A percentile compares a stretch with the other conserved stretches of the same genome.
Evolutionary conservation across 2,329 filamentous ascomycete genomes (phyloP).

Genomic region (Hypoxylon sp.): DNA sequence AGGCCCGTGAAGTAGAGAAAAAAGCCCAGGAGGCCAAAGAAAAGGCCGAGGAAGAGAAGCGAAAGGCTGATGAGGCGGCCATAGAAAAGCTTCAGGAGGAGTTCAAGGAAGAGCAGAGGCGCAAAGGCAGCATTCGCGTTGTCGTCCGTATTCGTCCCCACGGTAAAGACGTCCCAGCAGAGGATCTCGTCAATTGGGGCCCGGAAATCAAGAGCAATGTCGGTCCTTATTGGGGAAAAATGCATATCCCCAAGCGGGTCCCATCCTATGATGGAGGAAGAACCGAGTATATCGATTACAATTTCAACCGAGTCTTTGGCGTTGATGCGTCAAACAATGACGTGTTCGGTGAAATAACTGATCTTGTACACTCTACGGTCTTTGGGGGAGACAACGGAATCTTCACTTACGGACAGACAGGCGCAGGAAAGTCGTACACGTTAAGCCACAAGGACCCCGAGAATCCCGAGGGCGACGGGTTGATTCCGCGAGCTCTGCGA

Average conservation of each 20-base stretch:
- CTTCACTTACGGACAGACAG: constrained; percentile 96
- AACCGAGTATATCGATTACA: constrained; percentile 84
- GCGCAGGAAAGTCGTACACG: constrained; percentile 93
- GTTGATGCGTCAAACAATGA: constrained; percentile 78
- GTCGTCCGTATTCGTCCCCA: constrained; percentile 91
- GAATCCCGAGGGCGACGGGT: constrained; percentile 70
- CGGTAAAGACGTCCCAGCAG: constrained; percentile 63
- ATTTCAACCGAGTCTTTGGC: constrained; percentile 90
- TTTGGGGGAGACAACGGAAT: constrained; percentile 97
- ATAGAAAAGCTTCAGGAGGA: constrained; percentile 78
- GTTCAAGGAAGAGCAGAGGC: constrained; percentile 93
- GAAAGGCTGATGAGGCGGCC: constrained; percentile 87
- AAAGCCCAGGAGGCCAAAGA: background rate
- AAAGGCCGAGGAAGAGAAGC: too few relatives aligned
- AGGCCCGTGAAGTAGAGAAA: too few relatives aligned
- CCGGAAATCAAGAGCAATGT: constrained; percentile 68
- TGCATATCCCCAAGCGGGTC: constrained; percentile 78
- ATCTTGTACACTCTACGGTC: constrained; percentile 89
- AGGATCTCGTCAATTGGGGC: constrained; percentile 54
- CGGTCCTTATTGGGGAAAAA: constrained; percentile 81
- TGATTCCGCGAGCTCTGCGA: constrained; percentile 92
- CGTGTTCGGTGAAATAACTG: constrained; percentile 92
- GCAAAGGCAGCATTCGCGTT: constrained; percentile 96
- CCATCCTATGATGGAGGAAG: too few relatives aligned
- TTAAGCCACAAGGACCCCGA: constrained; percentile 70